phyloP scores from a whole-genome alignment of 2,329 filamentous ascomycete genomes.

The Conoideocrella luteorostrata region DNA sequence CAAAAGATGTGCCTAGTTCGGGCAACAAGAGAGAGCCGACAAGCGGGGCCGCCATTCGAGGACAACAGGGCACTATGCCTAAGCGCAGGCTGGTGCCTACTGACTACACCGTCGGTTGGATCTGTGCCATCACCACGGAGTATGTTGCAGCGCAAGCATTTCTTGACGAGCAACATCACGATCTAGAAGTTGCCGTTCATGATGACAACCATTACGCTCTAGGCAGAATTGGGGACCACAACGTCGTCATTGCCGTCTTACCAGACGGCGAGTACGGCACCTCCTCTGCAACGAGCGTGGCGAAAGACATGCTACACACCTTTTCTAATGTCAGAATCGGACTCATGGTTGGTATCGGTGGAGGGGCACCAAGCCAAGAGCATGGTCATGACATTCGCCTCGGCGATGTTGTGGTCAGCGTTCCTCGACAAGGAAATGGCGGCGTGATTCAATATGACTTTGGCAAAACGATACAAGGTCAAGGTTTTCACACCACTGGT shows the following conservation, averaged over 20 bases:
- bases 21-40: no score
- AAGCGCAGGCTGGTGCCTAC: no score
- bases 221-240: conserved; percentile 11
- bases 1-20: no score
- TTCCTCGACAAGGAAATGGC: no score
- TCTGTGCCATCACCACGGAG: conserved; percentile 32
- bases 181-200: conserved; percentile 9
- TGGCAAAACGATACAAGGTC: no score
- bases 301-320: conserved; percentile 19
- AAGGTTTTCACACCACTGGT: no score
- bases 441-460: no score
- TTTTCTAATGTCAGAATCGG: conserved; percentile 23
- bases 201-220: conserved; percentile 12
- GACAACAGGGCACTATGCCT: no score
- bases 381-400: no score
- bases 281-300: conserved; percentile 16
- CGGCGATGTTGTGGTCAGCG: no score
- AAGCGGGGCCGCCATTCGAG: no score
- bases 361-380: conserved; percentile 25
- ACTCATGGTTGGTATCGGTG: conserved; percentile 13
- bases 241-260: conserved; percentile 13
- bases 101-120: conserved; percentile 39
- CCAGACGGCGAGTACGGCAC: conserved; percentile 10
- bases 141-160: conserved; percentile 29
- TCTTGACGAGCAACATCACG: conserved; percentile 27